Evolutionary conservation across 805 yeast genomes (phyloP).

Genomic region (Monosporozyma unispora): DNA sequence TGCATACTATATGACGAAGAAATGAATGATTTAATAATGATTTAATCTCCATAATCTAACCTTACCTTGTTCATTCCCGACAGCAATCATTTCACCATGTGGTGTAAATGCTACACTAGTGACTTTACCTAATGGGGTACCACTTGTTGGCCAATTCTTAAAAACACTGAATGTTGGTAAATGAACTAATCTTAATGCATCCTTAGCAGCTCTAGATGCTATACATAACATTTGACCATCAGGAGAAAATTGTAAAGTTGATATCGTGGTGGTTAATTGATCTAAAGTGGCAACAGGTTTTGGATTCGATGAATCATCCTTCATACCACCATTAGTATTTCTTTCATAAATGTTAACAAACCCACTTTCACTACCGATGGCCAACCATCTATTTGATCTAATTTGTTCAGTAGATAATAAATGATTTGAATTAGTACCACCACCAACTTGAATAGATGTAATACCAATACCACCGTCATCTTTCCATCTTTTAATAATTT

Average conservation of each 20-base stretch:
- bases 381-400: slow-evolving; percentile 59
- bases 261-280: slow-evolving; percentile 73
- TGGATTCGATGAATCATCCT: slow-evolving; percentile 8
- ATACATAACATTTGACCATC: slow-evolving; percentile 87
- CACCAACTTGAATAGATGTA: slow-evolving; percentile 68
- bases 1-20: neutral
- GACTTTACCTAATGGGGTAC: slow-evolving; percentile 93
- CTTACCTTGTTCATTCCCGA: slow-evolving; percentile 87
- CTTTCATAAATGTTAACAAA: slow-evolving; percentile 80
- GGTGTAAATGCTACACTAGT: slow-evolving; percentile 75
- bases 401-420: slow-evolving; percentile 21
- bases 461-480: slow-evolving; percentile 83
- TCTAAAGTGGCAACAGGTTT: slow-evolving; percentile 59
- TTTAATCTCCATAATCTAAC: slow-evolving; percentile 83
- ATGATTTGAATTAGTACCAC: slow-evolving; percentile 32
- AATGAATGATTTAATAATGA: slow-evolving; percentile 44
- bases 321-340: slow-evolving; percentile 11
- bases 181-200: slow-evolving; percentile 79
- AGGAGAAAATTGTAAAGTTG: slow-evolving; percentile 60
- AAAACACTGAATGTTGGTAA: slow-evolving; percentile 80
- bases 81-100: slow-evolving; percentile 69
- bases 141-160: slow-evolving; percentile 95
- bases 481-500: slow-evolving; percentile 61
- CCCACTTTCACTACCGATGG: slow-evolving; percentile 84
- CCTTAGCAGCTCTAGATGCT: slow-evolving; percentile 78